Percentiles rank a stretch among this genome's conserved stretches.
phyloP scores from a whole-genome alignment of 2,329 filamentous ascomycete species.

The Neoascochyta sp. region DNA sequence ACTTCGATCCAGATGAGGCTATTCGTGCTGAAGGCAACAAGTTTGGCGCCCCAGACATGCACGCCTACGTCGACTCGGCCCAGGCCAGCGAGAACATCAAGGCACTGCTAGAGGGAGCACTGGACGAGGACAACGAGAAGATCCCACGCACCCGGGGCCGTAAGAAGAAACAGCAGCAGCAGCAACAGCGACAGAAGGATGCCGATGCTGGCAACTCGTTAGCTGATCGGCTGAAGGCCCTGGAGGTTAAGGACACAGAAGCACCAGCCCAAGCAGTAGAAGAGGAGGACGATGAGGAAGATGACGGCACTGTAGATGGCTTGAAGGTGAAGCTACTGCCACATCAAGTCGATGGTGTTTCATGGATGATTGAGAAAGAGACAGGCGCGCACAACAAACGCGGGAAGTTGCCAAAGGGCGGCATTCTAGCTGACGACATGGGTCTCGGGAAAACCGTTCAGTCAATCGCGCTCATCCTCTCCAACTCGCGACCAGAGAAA shows the following conservation, averaged over 20 bases:
- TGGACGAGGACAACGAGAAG: slow-evolving; percentile 68
- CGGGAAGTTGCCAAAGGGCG: slow-evolving; percentile 76
- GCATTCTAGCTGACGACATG: slow-evolving; percentile 96
- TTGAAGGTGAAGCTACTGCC: slow-evolving; percentile 84
- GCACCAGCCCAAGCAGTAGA: slow-evolving; percentile 41
- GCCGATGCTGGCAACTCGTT: slow-evolving; percentile 39
- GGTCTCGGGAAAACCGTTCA: slow-evolving; percentile 95
- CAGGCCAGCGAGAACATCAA: slow-evolving; percentile 76
- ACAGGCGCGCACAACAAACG: slow-evolving; percentile 79
- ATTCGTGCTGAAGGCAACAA: slow-evolving; percentile 45
- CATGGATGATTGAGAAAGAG: slow-evolving; percentile 94
- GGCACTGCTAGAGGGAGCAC: slow-evolving; percentile 73
- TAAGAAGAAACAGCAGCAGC: slow-evolving; percentile 41
- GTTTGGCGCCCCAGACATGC: slow-evolving; percentile 54
- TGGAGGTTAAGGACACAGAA: slow-evolving; percentile 48
- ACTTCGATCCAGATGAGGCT: slow-evolving; percentile 47
- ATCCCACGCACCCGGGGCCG: slow-evolving; percentile 45
- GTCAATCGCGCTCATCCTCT: slow-evolving; percentile 82
- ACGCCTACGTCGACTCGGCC: slow-evolving; percentile 63
- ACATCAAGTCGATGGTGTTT: slow-evolving; percentile 89
- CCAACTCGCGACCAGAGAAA: slow-evolving; percentile 65
- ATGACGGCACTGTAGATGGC: slow-evolving; percentile 68
- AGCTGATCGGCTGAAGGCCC: slow-evolving; percentile 43
- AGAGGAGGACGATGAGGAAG: slow-evolving; percentile 47
- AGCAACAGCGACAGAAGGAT: slow-evolving; percentile 28